Conservation (phyloP, 2,329 filamentous ascomycete genomes). For the Pseudocercospora ulei region DNA sequence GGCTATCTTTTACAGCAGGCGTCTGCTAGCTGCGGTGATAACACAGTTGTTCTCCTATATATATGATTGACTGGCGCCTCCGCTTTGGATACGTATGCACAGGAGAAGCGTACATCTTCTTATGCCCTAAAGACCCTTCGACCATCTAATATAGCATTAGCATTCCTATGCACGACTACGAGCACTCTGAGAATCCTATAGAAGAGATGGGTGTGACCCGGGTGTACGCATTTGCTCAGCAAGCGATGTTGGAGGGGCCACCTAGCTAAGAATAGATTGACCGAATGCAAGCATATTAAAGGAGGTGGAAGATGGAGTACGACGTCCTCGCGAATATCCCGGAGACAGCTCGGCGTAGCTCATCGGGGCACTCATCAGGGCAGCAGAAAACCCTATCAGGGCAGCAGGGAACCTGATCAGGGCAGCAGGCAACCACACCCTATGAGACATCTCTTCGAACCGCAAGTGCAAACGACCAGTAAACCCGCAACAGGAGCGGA, state of each 20-base stretch:
- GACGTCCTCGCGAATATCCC: conserved; percentile 8
- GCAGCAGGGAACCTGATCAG: no score
- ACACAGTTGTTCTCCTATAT: conserved; percentile 17
- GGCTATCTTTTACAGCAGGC: conserved; percentile 8
- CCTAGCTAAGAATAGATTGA: conserved; percentile 5
- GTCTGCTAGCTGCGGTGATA: conserved; percentile 13
- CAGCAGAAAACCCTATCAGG: no score
- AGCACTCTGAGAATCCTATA: conserved; percentile 5
- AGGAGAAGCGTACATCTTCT: conserved; percentile 12
- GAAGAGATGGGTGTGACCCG: conserved; percentile 12
- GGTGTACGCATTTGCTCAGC: conserved; percentile 11
- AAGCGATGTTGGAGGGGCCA: conserved; percentile 6
- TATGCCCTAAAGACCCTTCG: conserved; percentile 8
- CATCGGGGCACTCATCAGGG: no score
- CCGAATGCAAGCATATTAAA: conserved; percentile 3
- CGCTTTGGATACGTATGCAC: conserved; percentile 15
- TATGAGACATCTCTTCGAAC: conserved; percentile 7
- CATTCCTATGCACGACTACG: conserved; percentile 4
- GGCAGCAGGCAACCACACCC: no score
- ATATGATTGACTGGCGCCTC: conserved; percentile 13
- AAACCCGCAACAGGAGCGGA: conserved; percentile 5
- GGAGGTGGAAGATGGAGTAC: conserved; percentile 9
- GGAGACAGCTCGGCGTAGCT: no score
- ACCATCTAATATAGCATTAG: conserved; percentile 4
- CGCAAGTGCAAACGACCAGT: conserved; percentile 8